Percentiles rank a stretch among this genome's conserved stretches.
These are phyloP conservation scores for Claviceps citrina DNA, from an alignment of 2,329 filamentous ascomycete genomes.

Conservation along the genomic window DNA sequence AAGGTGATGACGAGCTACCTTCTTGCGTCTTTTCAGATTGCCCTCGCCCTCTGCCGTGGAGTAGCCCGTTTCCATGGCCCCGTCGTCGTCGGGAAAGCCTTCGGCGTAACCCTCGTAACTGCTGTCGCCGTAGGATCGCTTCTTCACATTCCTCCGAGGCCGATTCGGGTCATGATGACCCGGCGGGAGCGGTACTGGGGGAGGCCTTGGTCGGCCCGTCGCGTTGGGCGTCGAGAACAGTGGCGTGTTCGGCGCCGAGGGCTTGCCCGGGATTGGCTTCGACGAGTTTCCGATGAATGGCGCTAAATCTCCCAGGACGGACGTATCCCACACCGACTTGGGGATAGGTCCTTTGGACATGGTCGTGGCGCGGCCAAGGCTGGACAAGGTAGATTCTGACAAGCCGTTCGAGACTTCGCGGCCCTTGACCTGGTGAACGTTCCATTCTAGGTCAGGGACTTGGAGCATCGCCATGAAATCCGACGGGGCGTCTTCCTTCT, in stretches of 20 bases:
- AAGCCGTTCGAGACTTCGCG: conserved; percentile 41
- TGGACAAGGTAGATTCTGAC: conserved; percentile 25
- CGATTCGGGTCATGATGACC: conserved; percentile 34
- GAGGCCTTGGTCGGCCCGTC: conserved; percentile 23
- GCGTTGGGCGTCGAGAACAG: conserved; percentile 19
- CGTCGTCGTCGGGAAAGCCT: conserved; percentile 53
- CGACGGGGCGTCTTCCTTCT: conserved; percentile 34
- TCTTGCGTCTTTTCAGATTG: conserved; percentile 48
- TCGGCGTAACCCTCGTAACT: conserved; percentile 64
- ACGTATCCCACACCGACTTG: conserved; percentile 39
- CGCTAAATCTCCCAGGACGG: conserved; percentile 41
- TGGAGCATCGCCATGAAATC: conserved; percentile 38
- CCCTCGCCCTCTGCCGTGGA: conserved; percentile 60
- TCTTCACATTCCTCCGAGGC: conserved; percentile 52
- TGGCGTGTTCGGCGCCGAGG: conserved; percentile 39
- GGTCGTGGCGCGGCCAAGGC: conserved; percentile 34
- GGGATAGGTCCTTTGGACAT: conserved; percentile 43
- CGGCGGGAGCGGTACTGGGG: conserved; percentile 19
- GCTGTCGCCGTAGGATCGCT: conserved; percentile 59
- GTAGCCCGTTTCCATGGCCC: conserved; percentile 42
- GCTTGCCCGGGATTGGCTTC: conserved; percentile 28
- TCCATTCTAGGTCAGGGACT: conserved; percentile 41
- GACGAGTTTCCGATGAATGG: conserved; percentile 24
- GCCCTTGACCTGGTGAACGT: conserved; percentile 36
- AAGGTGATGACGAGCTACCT: conserved; percentile 27